Evolutionary conservation across 208 protist species (phyloP), one percentile per base, ranked within the genome.

Genomic region (Crithidia acanthocephali): DNA sequence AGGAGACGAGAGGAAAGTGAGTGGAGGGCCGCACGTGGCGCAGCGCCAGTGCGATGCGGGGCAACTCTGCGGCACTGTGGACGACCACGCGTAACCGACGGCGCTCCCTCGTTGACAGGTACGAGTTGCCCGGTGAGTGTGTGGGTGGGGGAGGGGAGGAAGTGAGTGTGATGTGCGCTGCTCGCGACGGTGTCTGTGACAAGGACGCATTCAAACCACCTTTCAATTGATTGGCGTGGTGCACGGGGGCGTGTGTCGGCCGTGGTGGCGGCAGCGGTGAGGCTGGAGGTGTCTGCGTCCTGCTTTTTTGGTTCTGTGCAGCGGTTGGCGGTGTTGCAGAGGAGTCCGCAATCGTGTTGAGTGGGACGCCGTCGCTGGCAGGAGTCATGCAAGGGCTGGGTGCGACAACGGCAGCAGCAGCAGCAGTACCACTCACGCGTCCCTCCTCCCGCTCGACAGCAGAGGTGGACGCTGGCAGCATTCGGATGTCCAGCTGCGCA

Each of bases 51-150:
- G 79, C 78, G 11, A 92, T 81, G 57, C 70, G 75, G 10, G 87
- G 87, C n/a, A 92, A 42, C 55, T 92, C 81, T 48, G 79, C 84
- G 20, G 78, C 83, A 32, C 74, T 73, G 56, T 83, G 72, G 61
- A 92, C 85, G 40, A 81, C 74, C 6, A 92, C 53, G 50, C 84
- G 86, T 53, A 88, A 60, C 2, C 83, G 78, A 27, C 83, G 77
- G 27, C 77, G 82, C 13, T 78, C 63, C 32, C 27, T 62, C 2
- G 27, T 15, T 2, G 44, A 27, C 13, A 45, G 30, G n/a, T 27
- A 11, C 16, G 61, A 44, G 9, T 66, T 2, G 2, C 42, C 23
- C 27, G 42, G 61, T 32, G 44, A 40, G 27, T n/a, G 13, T 20
- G 23, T 1, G 3, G 15, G 22, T 25, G 57, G 1, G n/a, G 23